Conservation (phyloP, 2,329 filamentous ascomycete species). For the Arthroderma sp. region DNA sequence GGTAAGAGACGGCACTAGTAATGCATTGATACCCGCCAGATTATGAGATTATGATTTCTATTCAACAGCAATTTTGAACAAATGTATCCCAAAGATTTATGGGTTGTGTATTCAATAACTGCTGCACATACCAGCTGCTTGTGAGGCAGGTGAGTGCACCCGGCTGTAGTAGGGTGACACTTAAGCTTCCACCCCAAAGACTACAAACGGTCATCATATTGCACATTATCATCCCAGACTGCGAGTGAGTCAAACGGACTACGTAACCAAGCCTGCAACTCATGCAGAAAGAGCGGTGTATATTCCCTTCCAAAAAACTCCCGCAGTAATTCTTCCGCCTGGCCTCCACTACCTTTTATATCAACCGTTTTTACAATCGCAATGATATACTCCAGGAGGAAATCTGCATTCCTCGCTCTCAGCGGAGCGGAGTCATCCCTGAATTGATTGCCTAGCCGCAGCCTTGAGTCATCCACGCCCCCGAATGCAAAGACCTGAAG, state of each 20-base stretch:
- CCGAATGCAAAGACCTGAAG: conserved; percentile 64
- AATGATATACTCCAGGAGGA: conserved; percentile 73
- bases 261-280: conserved; percentile 67
- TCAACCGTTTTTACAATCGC: conserved; percentile 74
- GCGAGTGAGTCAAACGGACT: conserved; percentile 61
- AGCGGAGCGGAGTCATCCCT: background rate
- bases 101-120: too few relatives aligned
- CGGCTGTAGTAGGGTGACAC: too few relatives aligned
- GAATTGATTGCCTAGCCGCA: conserved; percentile 11
- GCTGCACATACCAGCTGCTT: too few relatives aligned
- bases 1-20: conserved; percentile 18
- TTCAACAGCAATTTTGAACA: too few relatives aligned
- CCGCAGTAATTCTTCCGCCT: conserved; percentile 63
- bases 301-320: conserved; percentile 67
- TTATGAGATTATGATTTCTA: too few relatives aligned
- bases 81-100: too few relatives aligned
- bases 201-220: conserved; percentile 40
- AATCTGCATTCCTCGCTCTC: conserved; percentile 57
- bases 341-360: conserved; percentile 61
- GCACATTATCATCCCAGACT: conserved; percentile 69
- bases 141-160: too few relatives aligned
- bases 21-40: too few relatives aligned
- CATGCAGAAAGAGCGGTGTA: conserved; percentile 67
- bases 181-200: background rate
- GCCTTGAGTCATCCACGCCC: conserved; percentile 32